Evolutionary conservation across 768 basidiomycete species (phyloP), one percentile per base, ranked within the genome.

Genomic region (Tricholoma terreum): DNA sequence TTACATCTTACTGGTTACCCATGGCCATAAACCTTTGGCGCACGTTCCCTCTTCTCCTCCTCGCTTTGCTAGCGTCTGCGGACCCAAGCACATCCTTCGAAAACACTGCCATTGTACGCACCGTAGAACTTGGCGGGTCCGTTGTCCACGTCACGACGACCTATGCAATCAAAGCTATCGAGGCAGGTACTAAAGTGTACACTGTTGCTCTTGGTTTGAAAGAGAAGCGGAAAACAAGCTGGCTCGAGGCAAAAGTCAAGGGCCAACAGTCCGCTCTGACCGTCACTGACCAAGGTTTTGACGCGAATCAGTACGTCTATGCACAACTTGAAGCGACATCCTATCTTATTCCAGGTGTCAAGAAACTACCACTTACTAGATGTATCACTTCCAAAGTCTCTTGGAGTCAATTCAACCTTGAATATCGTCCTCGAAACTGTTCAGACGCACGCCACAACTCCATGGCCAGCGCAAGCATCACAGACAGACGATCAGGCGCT

Each of bases 101-200:
- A 81, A 94, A 94, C 64, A 92, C 89, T 19, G 91, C 89, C 60
- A 81, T 98, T 59, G 90, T 94, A 31, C 88, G 93, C 65, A 86
- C 90, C 5, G 79, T 94, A 58, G 95, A 97, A 65, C 89, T 97
- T 21, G 93, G 89, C 34, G 95, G 95, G 52, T 81, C 94, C 17
- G 80, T 92, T 21, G 89, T 93, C 55, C 87, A 89, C 76, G 84
- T 94, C 78, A 90, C 86, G 54, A 96, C 94, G 46, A 90, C 92
- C 49, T 97, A 89, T 73, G 85, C 89, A 17, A 83, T 93, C 69
- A 90, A 84, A 67, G 83, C 90, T 35, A 80, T 89, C 43, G 79
- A 83, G 61, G 76, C 82, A 58, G 80, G 76, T 33, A 79, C 85
- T 17, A 78, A 78, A 31, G 75, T 80, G 46, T 94, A 94, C 67